Conservation (phyloP, 169 alveolate species). For the Plasmodium vivax region DNA sequence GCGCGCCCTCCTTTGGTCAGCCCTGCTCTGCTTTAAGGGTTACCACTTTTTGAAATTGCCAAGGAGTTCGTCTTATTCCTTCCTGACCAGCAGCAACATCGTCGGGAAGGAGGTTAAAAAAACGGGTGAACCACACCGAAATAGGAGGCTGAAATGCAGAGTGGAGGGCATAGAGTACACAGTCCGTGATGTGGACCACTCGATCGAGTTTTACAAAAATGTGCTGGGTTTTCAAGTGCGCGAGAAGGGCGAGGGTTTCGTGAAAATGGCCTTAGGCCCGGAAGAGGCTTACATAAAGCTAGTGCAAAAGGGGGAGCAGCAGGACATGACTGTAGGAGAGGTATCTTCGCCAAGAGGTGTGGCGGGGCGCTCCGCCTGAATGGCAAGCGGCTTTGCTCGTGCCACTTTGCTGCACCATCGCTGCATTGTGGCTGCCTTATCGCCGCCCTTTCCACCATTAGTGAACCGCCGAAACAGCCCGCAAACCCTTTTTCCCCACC, state of each 20-base stretch:
- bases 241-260: slow-evolving; percentile 22
- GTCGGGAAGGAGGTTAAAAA: background rate
- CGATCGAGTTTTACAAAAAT: slow-evolving; percentile 47
- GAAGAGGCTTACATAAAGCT: slow-evolving; percentile 55
- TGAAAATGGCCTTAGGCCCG: slow-evolving; percentile 20
- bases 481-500: background rate
- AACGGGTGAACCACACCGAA: background rate
- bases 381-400: background rate
- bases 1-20: background rate
- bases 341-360: background rate
- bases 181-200: slow-evolving; percentile 31
- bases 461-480: background rate
- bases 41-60: slow-evolving; percentile 16
- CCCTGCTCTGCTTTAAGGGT: slow-evolving; percentile 30
- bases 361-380: background rate
- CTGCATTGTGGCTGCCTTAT: background rate
- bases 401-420: background rate
- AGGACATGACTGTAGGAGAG: slow-evolving; percentile 28
- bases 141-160: slow-evolving; percentile 41
- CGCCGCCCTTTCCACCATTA: background rate
- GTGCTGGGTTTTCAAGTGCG: slow-evolving; percentile 31
- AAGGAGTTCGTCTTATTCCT: slow-evolving; percentile 10
- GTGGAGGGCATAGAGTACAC: slow-evolving; percentile 70
- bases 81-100: slow-evolving; percentile 17
- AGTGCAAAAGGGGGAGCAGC: slow-evolving; percentile 43